Evolutionary conservation across 2,329 filamentous ascomycete species (phyloP).

Genomic region (Alternaria atra): DNA sequence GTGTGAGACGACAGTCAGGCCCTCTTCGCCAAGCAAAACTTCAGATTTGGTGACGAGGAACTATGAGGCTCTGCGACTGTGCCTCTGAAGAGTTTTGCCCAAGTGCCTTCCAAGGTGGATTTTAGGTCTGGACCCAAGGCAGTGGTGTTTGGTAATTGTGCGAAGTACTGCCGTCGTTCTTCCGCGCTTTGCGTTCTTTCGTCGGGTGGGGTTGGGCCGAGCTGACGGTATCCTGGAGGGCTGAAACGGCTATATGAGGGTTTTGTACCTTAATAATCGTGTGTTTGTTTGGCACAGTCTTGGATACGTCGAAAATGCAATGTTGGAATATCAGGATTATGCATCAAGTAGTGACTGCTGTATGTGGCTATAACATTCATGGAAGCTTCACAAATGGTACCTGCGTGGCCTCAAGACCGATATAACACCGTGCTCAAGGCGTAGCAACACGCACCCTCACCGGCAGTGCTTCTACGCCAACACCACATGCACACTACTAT

Average conservation of each 20-base stretch:
- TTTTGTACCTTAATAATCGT: not conserved
- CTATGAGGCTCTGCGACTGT: slow-evolving; percentile 10
- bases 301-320: too few species aligned
- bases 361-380: not conserved
- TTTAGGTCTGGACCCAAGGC: not conserved
- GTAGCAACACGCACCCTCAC: not conserved
- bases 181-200: not conserved
- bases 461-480: not conserved
- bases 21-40: slow-evolving; percentile 5
- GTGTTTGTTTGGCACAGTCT: not conserved
- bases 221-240: not conserved
- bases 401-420: not conserved
- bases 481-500: slow-evolving; percentile 4
- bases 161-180: slow-evolving; percentile 5
- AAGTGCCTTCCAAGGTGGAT: not conserved
- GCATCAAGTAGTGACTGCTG: too few species aligned
- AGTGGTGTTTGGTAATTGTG: slow-evolving; percentile 2
- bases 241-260: slow-evolving; percentile 2
- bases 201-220: not conserved
- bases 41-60: slow-evolving; percentile 2
- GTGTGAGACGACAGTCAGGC: not conserved
- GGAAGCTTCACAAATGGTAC: not conserved
- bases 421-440: slow-evolving; percentile 2
- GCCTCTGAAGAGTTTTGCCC: not conserved
- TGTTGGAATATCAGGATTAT: too few species aligned